Percentiles rank a stretch among this genome's conserved stretches.
Evolutionary conservation across 2,329 filamentous ascomycete species (phyloP).

Genomic region (Colletotrichum lupini): DNA sequence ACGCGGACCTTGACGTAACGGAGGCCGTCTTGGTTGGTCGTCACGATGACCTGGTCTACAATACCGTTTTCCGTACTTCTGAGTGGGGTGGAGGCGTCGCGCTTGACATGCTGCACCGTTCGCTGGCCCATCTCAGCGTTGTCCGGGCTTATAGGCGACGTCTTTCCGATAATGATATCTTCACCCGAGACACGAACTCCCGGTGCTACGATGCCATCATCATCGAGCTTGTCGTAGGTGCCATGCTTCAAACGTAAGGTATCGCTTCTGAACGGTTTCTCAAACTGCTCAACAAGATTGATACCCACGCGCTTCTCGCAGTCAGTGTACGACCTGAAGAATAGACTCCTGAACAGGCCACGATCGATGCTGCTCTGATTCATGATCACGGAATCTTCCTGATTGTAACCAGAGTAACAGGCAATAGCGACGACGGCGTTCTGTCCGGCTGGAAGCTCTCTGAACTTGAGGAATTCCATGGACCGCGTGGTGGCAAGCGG

Average conservation of each 20-base stretch:
- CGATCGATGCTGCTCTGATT: slow-evolving; percentile 99
- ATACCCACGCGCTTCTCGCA: slow-evolving; percentile 97
- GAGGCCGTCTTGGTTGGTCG: slow-evolving; percentile 93
- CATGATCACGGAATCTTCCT: slow-evolving; percentile 99
- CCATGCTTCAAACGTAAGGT: slow-evolving; percentile 94
- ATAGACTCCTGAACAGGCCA: slow-evolving; percentile 95
- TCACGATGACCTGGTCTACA: slow-evolving; percentile 91
- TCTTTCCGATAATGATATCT: slow-evolving; percentile 99
- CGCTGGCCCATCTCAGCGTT: slow-evolving; percentile 93
- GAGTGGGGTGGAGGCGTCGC: slow-evolving; percentile 94
- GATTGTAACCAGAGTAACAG: slow-evolving; percentile 98
- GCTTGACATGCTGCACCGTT: slow-evolving; percentile 89
- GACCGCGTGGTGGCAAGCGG: slow-evolving; percentile 94
- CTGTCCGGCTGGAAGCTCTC: slow-evolving; percentile 94
- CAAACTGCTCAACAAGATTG: slow-evolving; percentile 91
- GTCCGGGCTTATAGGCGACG: slow-evolving; percentile 91
- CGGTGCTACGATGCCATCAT: slow-evolving; percentile 93
- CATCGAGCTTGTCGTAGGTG: slow-evolving; percentile 97
- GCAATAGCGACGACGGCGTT: slow-evolving; percentile 98
- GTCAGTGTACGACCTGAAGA: slow-evolving; percentile 97
- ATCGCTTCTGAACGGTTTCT: slow-evolving; percentile 90
- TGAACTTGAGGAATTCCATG: slow-evolving; percentile 99
- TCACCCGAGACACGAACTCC: slow-evolving; percentile 96
- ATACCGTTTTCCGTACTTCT: slow-evolving; percentile 97
- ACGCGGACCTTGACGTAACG: slow-evolving; percentile 98